phyloP scores from a whole-genome alignment of 805 yeast genomes.

The Scheffersomyces spartinae region DNA sequence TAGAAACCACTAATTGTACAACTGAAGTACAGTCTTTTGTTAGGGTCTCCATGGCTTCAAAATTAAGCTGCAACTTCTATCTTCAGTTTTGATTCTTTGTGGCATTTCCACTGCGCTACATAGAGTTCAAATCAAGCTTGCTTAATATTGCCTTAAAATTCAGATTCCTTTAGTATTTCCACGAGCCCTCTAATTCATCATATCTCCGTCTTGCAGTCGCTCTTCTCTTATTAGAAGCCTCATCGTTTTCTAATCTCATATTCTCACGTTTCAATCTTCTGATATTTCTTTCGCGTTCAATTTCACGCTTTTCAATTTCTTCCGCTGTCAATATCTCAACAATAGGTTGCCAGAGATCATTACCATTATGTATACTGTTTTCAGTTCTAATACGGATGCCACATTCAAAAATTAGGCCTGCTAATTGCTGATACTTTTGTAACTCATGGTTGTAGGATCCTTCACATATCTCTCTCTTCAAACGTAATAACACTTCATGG shows the following conservation, averaged over 20 bases:
- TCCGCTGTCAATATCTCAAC: conserved; percentile 79
- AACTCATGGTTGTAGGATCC: conserved; percentile 31
- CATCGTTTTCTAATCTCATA: conserved; percentile 49
- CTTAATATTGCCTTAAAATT: too few relatives aligned
- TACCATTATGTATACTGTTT: conserved; percentile 65
- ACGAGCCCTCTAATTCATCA: conserved; percentile 38
- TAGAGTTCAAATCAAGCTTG: too few relatives aligned
- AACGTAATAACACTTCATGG: conserved; percentile 64
- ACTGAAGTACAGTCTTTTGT: too few relatives aligned
- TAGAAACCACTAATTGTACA: too few relatives aligned
- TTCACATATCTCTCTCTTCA: conserved; percentile 76
- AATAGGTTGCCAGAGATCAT: conserved; percentile 79
- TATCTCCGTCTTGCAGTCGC: conserved; percentile 41
- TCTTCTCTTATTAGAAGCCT: conserved; percentile 22
- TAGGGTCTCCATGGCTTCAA: too few relatives aligned
- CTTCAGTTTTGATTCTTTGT: too few relatives aligned
- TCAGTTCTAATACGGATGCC: conserved; percentile 35
- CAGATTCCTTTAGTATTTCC: too few relatives aligned
- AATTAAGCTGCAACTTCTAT: too few relatives aligned
- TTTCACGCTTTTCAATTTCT: conserved; percentile 91
- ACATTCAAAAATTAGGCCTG: conserved; percentile 32
- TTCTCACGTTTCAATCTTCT: conserved; percentile 90
- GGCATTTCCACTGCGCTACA: too few relatives aligned
- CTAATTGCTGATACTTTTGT: conserved; percentile 29
- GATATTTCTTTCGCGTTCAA: conserved; percentile 84